Evolutionary conservation across 345 rosid genomes (phyloP), one percentile per base, ranked within the genome.

Genomic region (Dimocarpus longan): DNA sequence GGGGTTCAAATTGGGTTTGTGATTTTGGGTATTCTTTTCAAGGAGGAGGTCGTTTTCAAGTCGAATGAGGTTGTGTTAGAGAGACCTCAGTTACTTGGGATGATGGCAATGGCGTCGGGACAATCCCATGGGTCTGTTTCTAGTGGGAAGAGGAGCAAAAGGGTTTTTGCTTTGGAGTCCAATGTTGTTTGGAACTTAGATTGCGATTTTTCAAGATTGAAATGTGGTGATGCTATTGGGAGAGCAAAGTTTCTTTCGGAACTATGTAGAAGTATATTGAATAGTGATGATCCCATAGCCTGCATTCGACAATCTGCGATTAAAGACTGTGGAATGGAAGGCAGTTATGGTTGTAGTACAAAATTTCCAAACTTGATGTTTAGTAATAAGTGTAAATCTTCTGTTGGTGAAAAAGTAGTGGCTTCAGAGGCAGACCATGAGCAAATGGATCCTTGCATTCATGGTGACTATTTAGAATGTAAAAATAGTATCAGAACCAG

Each of bases 151-250:
- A 83, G 93, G 80, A 89, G 79, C 76, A 93, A 90, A 83, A 87
- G 96, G 91, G 90, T 93, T 81, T 93, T 86, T 78, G 97, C 98
- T 75, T 57, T 81, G 24, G 82, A 63, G 79, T 84, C 83, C 65
- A 70, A 81, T 78, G 93, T 84, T 24, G 68, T 60, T 6, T 37
- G 39, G 78, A 77, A 79, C 68, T 46, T 42, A 0, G 80, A 57
- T 69, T 68, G 54, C 78, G 85, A 21, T 46, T 71, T 81, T 66
- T 73, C 48, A 15, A 39, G 68, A 60, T 50, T 4, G 44, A 81
- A 85, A 83, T 62, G 56, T 80, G 62, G 62, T 73, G 85, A 79
- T 54, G 82, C 72, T 69, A 18, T 85, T 75, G 76, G 70, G 68
- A 87, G 87, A 80, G 87, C 86, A 21, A 84, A 78, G 65, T 81